phyloP scores from a whole-genome alignment of 1,284 basidiomycete genomes.

The Ustilago crameri region DNA sequence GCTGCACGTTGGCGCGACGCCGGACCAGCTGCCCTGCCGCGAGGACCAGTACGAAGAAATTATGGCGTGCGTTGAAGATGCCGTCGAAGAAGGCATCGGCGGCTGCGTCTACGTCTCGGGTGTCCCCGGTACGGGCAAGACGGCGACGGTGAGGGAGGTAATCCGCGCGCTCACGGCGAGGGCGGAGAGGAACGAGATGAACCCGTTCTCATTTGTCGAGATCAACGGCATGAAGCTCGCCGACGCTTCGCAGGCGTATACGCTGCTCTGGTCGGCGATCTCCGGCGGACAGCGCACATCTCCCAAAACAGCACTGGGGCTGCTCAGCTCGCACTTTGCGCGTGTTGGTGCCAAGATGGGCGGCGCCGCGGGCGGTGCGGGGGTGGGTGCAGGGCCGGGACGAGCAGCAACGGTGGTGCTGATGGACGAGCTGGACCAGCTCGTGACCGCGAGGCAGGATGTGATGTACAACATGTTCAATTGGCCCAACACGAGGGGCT shows the following conservation, averaged over 20 bases:
- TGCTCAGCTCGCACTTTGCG: conserved; percentile 54
- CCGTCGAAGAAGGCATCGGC: conserved; percentile 90
- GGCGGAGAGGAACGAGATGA: conserved; percentile 76
- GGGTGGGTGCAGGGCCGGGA: conserved; percentile 36
- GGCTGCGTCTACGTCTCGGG: conserved; percentile 97
- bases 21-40: conserved; percentile 88
- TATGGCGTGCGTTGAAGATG: conserved; percentile 80
- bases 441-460: conserved; percentile 94
- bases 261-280: conserved; percentile 62
- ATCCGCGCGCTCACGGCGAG: conserved; percentile 73
- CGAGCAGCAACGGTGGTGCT: conserved; percentile 80
- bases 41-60: conserved; percentile 87
- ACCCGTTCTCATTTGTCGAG: conserved; percentile 95
- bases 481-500: conserved; percentile 90
- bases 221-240: conserved; percentile 87
- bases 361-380: conserved; percentile 29
- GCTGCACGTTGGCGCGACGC: conserved; percentile 91
- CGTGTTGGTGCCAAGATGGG: conserved; percentile 33
- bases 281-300: conserved; percentile 48
- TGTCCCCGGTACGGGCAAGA: conserved; percentile 89
- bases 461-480: conserved; percentile 99
- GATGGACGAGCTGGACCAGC: conserved; percentile 97
- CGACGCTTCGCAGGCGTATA: conserved; percentile 63
- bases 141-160: conserved; percentile 89
- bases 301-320: conserved; percentile 56